These are phyloP conservation scores for Euptelea pleiosperma DNA, from an alignment of 164 flowering plant species.

Conservation along the genomic window DNA sequence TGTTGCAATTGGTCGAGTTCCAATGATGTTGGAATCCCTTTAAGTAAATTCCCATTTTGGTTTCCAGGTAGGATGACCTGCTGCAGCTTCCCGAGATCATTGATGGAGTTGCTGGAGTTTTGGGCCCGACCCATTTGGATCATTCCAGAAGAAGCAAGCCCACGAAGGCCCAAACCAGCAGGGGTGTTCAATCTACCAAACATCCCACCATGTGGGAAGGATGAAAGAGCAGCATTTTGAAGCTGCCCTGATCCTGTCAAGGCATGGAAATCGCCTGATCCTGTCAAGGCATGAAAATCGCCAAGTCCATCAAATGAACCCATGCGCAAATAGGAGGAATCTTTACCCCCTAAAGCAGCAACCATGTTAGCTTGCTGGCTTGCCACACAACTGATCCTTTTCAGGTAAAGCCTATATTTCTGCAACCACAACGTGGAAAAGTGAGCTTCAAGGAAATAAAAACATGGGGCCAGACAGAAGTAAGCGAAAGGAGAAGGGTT, in stretches of 20 bases:
- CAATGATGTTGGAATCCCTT: conserved; percentile 51
- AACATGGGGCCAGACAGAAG: background rate
- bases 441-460: conserved; percentile 4
- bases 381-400: conserved; percentile 48
- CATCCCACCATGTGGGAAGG: conserved; percentile 49
- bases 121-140: conserved; percentile 45
- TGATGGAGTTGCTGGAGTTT: conserved; percentile 31
- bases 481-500: conserved; percentile 10
- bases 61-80: conserved; percentile 36
- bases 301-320: conserved; percentile 53
- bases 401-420: conserved; percentile 90
- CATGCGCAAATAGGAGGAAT: conserved; percentile 51
- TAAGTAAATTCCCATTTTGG: conserved; percentile 43
- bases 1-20: conserved; percentile 52
- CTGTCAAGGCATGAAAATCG: conserved; percentile 47
- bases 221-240: conserved; percentile 29
- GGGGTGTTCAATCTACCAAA: conserved; percentile 59
- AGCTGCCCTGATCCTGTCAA: conserved; percentile 55
- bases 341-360: conserved; percentile 54
- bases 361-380: conserved; percentile 53
- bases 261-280: conserved; percentile 51
- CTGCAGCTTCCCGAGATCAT: conserved; percentile 37
- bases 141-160: conserved; percentile 44
- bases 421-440: conserved; percentile 31
- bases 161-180: conserved; percentile 40